A percentile compares a stretch with the other conserved stretches of the same genome.
Conservation (phyloP, 768 basidiomycete genomes). For the Filobasidium wieringae region DNA sequence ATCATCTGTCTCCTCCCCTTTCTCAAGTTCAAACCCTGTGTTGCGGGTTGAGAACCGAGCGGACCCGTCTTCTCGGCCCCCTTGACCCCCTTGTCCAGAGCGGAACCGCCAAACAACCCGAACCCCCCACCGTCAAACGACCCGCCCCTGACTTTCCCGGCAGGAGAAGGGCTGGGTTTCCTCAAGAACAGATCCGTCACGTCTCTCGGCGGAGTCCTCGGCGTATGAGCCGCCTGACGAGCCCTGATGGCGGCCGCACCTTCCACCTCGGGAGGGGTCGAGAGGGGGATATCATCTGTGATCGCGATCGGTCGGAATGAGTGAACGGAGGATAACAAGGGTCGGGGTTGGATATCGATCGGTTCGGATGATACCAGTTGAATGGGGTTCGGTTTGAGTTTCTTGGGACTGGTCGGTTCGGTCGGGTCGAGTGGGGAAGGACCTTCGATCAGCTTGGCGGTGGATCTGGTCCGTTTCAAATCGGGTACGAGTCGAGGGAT, state of each 20-base stretch:
- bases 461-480: too few relatives aligned
- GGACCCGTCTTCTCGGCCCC: not conserved
- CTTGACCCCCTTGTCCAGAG: not conserved
- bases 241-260: not conserved
- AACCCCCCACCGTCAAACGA: not conserved
- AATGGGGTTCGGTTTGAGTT: too few relatives aligned
- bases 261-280: not conserved
- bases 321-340: not conserved
- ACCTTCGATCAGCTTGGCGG: too few relatives aligned
- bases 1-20: conserved; percentile 1
- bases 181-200: not conserved
- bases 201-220: not conserved
- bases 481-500: too few relatives aligned
- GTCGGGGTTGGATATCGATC: not conserved
- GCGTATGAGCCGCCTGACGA: not conserved
- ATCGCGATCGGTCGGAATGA: not conserved
- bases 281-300: not conserved
- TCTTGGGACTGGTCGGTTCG: too few relatives aligned
- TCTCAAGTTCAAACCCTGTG: not conserved
- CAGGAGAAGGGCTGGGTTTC: not conserved
- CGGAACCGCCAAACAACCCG: not conserved
- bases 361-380: too few relatives aligned
- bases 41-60: not conserved
- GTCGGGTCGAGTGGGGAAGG: too few relatives aligned
- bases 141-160: not conserved